Conservation (phyloP, 2,329 filamentous ascomycete species). For the Dryadomyces quercivorus region DNA sequence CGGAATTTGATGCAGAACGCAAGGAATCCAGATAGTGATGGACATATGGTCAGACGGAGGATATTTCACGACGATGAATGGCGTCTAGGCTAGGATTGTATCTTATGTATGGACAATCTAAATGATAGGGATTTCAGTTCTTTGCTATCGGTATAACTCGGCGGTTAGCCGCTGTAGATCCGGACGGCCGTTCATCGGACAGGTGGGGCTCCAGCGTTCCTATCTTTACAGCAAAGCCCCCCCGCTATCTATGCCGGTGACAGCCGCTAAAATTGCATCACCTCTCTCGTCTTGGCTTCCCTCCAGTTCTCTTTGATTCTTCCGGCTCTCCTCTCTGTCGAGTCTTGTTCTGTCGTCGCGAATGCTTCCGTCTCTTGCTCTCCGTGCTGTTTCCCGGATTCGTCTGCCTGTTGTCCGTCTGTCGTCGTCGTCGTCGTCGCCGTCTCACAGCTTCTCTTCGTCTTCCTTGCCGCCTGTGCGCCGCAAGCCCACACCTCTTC, state of each 20-base stretch:
- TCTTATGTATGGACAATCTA: not conserved
- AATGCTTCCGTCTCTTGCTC: slow-evolving; percentile 7
- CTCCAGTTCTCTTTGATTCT: not conserved
- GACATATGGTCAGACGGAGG: too few relatives aligned
- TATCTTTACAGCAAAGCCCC: too few relatives aligned
- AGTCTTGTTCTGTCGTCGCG: not conserved
- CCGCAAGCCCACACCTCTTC: not conserved
- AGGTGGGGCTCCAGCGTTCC: too few relatives aligned
- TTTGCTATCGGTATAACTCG: not conserved
- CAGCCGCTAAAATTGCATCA: not conserved
- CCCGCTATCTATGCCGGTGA: not conserved
- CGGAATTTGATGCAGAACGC: too few relatives aligned
- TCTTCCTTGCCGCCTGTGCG: too few relatives aligned
- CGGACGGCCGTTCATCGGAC: not conserved
- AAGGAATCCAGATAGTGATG: too few relatives aligned
- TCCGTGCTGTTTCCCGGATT: not conserved
- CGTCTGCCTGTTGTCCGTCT: not conserved
- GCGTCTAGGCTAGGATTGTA: too few relatives aligned
- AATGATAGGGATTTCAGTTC: not conserved
- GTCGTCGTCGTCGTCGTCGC: not conserved
- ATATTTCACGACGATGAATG: too few relatives aligned
- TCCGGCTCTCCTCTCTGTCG: not conserved
- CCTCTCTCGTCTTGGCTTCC: not conserved
- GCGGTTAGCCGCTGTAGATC: not conserved
- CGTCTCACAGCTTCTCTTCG: not conserved